Evolutionary conservation across 176 grass and related monocot species (phyloP).

Genomic region (Hordeum vulgare): DNA sequence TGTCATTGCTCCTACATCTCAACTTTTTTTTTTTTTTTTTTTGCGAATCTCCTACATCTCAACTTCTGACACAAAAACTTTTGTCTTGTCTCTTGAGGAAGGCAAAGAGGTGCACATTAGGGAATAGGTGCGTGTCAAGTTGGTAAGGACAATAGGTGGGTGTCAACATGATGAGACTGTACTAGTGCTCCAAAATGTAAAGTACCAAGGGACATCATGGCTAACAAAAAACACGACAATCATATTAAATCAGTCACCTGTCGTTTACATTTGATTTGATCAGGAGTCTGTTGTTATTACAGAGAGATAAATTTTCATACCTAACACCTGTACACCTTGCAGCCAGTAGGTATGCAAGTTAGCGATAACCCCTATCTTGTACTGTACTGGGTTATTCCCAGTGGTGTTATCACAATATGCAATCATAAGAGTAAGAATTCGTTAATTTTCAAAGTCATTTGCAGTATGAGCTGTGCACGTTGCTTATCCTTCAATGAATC

Average conservation of each 20-base stretch:
- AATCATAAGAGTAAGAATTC: neutral
- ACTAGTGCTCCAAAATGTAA: neutral
- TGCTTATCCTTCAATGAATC: neutral
- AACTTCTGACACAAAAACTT: neutral
- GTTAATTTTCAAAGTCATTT: neutral
- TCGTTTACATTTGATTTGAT: neutral
- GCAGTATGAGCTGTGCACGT: neutral
- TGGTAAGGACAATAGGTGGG: neutral
- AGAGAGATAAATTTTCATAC: neutral
- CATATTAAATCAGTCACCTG: neutral
- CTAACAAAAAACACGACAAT: neutral
- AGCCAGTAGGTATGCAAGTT: neutral
- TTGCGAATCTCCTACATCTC: neutral
- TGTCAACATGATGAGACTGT: neutral
- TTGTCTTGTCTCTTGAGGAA: neutral
- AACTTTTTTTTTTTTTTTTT: no score
- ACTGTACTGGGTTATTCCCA: neutral
- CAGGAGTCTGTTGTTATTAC: neutral
- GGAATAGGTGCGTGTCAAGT: neutral
- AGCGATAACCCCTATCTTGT: neutral
- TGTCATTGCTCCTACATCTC: neutral
- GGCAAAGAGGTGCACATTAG: neutral
- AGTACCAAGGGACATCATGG: neutral
- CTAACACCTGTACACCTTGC: neutral
- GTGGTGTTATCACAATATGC: neutral